Evolutionary conservation across 768 basidiomycete species (phyloP).

Genomic region (Termitomyces sp.): DNA sequence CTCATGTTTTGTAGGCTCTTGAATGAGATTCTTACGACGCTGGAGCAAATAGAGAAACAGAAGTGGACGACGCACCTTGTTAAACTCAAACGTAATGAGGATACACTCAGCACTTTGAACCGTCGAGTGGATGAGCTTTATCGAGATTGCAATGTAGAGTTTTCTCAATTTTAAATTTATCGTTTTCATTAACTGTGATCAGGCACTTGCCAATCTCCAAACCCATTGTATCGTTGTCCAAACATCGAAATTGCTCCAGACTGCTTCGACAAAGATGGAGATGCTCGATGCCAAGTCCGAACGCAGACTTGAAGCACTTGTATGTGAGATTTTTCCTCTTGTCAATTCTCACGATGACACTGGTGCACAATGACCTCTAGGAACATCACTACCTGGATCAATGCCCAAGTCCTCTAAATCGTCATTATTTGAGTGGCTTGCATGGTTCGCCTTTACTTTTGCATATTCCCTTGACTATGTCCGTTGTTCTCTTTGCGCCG

Average conservation of each 20-base stretch:
- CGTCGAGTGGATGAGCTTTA: not conserved
- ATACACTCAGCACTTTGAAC: not conserved
- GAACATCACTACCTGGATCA: not conserved
- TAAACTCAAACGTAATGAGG: not conserved
- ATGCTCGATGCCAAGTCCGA: not conserved
- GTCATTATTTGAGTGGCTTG: too few relatives aligned
- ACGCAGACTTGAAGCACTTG: not conserved
- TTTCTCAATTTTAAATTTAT: too few relatives aligned
- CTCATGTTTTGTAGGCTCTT: not conserved
- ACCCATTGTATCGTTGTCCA: not conserved
- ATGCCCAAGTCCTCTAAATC: too few relatives aligned
- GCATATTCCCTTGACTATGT: too few relatives aligned
- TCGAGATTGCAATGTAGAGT: not conserved
- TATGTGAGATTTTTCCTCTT: not conserved
- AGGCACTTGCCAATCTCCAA: not conserved
- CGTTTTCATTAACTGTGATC: not conserved
- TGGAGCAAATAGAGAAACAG: not conserved
- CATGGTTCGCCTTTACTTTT: too few relatives aligned
- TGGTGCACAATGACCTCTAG: not conserved
- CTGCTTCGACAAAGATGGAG: not conserved
- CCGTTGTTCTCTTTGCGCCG: too few relatives aligned
- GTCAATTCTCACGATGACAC: not conserved
- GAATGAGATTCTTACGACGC: not conserved
- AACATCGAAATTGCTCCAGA: not conserved
- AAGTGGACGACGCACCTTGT: not conserved